A percentile compares a stretch with the other conserved stretches of the same genome.
Evolutionary conservation across 495 filamentous ascomycete species (phyloP).

Genomic region (Penicillium canariense): DNA sequence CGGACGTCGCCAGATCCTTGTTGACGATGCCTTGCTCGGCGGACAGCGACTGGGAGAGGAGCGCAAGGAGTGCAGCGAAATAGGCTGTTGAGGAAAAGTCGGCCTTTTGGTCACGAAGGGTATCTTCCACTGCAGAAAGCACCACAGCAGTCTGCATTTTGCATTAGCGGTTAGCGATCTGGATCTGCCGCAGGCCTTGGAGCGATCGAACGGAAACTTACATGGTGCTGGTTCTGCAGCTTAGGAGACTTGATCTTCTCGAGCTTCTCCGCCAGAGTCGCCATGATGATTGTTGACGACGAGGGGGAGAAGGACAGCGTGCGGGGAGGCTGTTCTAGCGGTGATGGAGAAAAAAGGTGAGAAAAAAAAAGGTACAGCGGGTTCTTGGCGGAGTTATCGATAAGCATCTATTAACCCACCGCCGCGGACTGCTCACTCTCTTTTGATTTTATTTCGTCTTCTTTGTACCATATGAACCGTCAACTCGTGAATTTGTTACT

Average conservation of each 20-base stretch:
- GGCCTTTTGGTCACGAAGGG: conserved; percentile 79
- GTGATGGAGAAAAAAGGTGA: conserved; percentile 29
- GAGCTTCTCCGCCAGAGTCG: conserved; percentile 85
- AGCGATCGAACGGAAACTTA: conserved; percentile 39
- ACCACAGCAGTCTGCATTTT: conserved; percentile 75
- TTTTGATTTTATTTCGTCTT: background rate
- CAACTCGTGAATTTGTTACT: conserved; percentile 6
- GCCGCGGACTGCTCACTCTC: background rate
- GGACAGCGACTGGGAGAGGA: conserved; percentile 74
- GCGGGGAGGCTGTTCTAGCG: conserved; percentile 34
- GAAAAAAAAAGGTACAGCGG: conserved; percentile 37
- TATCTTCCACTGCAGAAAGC: conserved; percentile 87
- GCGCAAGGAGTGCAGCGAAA: conserved; percentile 90
- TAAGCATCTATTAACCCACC: conserved; percentile 14
- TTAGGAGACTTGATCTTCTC: conserved; percentile 96
- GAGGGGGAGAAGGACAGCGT: conserved; percentile 28
- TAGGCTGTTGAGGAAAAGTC: conserved; percentile 84
- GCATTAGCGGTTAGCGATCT: conserved; percentile 16
- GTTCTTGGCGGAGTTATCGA: conserved; percentile 36
- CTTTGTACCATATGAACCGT: background rate
- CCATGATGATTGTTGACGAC: conserved; percentile 42
- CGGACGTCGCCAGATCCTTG: conserved; percentile 79
- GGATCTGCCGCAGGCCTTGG: background rate
- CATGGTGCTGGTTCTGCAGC: conserved; percentile 91
- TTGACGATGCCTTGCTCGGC: conserved; percentile 62